Evolutionary conservation across 441 rosid species (phyloP), one percentile per base, ranked within the genome.

Genomic region (Populus hybrid): DNA sequence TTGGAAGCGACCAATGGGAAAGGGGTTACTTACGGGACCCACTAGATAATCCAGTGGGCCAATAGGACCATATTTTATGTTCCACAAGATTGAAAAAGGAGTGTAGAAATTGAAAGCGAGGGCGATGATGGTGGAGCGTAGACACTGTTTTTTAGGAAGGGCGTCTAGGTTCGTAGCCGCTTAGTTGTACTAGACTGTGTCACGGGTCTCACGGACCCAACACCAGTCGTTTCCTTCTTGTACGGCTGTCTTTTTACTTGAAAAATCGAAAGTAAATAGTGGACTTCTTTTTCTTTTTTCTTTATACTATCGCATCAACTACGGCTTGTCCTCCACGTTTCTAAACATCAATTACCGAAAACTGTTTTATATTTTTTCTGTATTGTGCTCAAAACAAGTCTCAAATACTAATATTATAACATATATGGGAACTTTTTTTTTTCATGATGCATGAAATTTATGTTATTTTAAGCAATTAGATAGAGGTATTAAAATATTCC

Each of bases 191-290:
- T 77, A 72, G 26, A 73, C 61, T 50, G 78, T 68, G 81, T 78
- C 86, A 81, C 86, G 81, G 71, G 77, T 76, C 23, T 65, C 77
- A 54, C 80, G 81, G 82, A 8, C 85, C 82, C 85, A 65, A 42
- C 71, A 63, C 23, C 54, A 8, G 23, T 35, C 24, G 67, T 70
- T 69, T 71, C 79, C 81, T 74, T 57, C 80, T 21, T 67, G 77
- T 77, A 77, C 80, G 80, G 71, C 61, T 34, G 66, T 3, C 18
- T 8, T 30, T 26, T 21, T 20, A 30, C 14, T 70, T 35, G 46
- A 20, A 36, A 38, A 40, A 4, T 40, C 16, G 21, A 65, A 40
- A 61, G 57, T 70, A 30, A 30, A 30, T 30, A 30, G 32, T 30
- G 32, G 32, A 30, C 32, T 30, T 30, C 4, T 30, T 30, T 30